Percentiles rank a stretch among this genome's conserved stretches.
phyloP scores from a whole-genome alignment of 2,329 filamentous ascomycete genomes.

The Penicillium vulpinum region DNA sequence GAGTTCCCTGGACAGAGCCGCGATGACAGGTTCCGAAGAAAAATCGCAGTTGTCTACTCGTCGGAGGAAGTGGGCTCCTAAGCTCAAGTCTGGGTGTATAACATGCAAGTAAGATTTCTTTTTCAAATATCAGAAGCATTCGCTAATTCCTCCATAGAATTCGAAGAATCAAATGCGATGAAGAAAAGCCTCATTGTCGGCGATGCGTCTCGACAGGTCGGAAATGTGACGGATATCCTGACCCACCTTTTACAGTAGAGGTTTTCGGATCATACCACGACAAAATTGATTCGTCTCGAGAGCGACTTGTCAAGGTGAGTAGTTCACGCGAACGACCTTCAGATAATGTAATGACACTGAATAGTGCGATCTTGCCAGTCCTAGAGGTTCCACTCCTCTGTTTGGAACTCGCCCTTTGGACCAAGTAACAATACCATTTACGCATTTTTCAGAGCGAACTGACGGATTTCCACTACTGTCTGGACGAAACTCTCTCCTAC shows the following conservation, averaged over 20 bases:
- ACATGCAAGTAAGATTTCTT: neutral
- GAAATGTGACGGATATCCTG: neutral
- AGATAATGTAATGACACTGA: neutral
- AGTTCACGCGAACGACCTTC: neutral
- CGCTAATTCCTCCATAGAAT: neutral
- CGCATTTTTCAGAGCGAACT: neutral
- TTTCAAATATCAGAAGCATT: neutral
- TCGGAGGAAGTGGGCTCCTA: neutral
- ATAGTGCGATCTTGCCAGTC: neutral
- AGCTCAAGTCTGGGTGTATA: neutral
- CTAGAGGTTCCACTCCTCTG: neutral
- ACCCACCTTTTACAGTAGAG: neutral
- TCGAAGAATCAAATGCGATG: neutral
- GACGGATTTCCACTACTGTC: neutral
- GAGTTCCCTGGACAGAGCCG: neutral
- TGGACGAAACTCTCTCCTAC: neutral
- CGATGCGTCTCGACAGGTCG: neutral
- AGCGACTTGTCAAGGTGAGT: neutral
- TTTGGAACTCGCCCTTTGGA: neutral
- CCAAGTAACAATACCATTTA: neutral
- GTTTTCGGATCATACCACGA: neutral
- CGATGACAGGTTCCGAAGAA: neutral
- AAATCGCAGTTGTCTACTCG: neutral
- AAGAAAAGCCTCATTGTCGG: neutral
- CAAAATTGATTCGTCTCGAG: neutral